Percentiles rank a stretch among this genome's conserved stretches.
Conservation (phyloP, 1,139 yeast genomes). For the Meyerozyma elateridarum region DNA sequence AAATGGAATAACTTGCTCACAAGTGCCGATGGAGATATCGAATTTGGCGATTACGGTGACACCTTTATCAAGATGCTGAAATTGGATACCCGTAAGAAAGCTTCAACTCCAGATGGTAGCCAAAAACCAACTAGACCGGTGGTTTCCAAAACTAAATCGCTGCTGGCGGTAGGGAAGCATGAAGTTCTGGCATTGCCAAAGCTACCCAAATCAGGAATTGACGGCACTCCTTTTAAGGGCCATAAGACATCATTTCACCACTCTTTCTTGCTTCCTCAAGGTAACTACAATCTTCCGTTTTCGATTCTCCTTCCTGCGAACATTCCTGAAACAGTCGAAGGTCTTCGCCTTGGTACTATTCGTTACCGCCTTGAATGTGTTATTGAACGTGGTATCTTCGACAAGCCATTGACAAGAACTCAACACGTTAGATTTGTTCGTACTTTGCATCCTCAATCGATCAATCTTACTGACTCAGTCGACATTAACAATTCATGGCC, state of each 20-base stretch:
- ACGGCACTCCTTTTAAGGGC: constrained; percentile 41
- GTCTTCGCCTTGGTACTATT: constrained; percentile 46
- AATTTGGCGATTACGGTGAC: constrained; percentile 42
- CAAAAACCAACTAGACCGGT: constrained; percentile 12
- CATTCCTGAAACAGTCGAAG: constrained; percentile 65
- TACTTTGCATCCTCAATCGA: constrained; percentile 48
- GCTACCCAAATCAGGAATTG: constrained; percentile 37
- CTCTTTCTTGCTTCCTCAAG: constrained; percentile 52
- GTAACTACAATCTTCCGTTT: constrained; percentile 67
- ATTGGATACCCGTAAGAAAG: constrained; percentile 9
- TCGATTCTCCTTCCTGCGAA: constrained; percentile 51
- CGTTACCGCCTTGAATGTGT: constrained; percentile 51
- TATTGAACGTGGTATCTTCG: constrained; percentile 50
- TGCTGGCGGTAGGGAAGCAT: constrained; percentile 12
- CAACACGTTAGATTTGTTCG: constrained; percentile 38
- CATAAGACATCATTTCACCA: constrained; percentile 18
- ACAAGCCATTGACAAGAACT: constrained; percentile 33
- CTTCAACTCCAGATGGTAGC: constrained; percentile 3
- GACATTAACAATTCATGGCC: constrained; percentile 64
- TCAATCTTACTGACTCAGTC: constrained; percentile 50
- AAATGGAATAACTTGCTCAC: constrained; percentile 59
- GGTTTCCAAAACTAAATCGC: constrained; percentile 17
- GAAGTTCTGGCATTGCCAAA: constrained; percentile 14
- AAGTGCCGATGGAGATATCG: constrained; percentile 39
- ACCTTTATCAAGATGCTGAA: constrained; percentile 17